Percentiles rank a stretch among this genome's conserved stretches.
Evolutionary conservation across 768 basidiomycete genomes (phyloP).

Genomic region (Xanthoconium stramineum): DNA sequence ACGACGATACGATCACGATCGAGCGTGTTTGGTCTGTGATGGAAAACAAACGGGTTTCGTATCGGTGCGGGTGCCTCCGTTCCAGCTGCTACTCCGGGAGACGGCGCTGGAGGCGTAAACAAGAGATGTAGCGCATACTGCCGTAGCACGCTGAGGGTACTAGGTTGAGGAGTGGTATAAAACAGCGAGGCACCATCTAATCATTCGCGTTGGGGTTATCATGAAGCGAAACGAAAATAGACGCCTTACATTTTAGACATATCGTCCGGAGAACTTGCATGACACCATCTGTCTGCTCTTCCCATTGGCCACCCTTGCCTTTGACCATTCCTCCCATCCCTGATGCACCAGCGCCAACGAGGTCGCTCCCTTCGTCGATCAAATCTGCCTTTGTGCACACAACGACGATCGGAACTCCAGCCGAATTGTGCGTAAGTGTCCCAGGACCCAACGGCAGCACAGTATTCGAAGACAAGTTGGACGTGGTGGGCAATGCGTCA

Average conservation of each 20-base stretch:
- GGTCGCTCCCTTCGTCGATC: slow-evolving; percentile 79
- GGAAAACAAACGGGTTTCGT: slow-evolving; percentile 84
- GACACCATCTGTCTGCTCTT: slow-evolving; percentile 91
- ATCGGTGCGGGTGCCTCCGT: slow-evolving; percentile 44
- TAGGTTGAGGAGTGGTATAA: slow-evolving; percentile 82
- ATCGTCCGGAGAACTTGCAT: slow-evolving; percentile 95
- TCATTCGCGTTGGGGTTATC: slow-evolving; percentile 3
- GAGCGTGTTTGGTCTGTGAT: slow-evolving; percentile 83
- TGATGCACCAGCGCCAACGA: slow-evolving; percentile 63
- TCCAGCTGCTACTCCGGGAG: slow-evolving; percentile 33
- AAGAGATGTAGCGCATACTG: slow-evolving; percentile 76
- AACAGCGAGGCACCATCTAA: slow-evolving; percentile 90
- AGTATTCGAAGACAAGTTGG: slow-evolving; percentile 58
- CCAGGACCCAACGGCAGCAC: slow-evolving; percentile 83
- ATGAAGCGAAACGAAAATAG: not conserved
- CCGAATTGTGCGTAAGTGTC: slow-evolving; percentile 79
- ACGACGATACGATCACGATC: slow-evolving; percentile 92
- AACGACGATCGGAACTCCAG: slow-evolving; percentile 85
- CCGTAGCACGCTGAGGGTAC: slow-evolving; percentile 70
- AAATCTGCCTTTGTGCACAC: slow-evolving; percentile 91
- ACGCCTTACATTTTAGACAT: slow-evolving; percentile 80
- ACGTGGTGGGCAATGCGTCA: slow-evolving; percentile 60
- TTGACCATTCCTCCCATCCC: slow-evolving; percentile 91
- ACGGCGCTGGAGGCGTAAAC: slow-evolving; percentile 61
- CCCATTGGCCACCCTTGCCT: slow-evolving; percentile 90